A percentile compares a stretch with the other conserved stretches of the same genome.
These are phyloP conservation scores for Singerocomus rubriflavus DNA, from an alignment of 1,284 basidiomycete genomes.

Conservation along the genomic window DNA sequence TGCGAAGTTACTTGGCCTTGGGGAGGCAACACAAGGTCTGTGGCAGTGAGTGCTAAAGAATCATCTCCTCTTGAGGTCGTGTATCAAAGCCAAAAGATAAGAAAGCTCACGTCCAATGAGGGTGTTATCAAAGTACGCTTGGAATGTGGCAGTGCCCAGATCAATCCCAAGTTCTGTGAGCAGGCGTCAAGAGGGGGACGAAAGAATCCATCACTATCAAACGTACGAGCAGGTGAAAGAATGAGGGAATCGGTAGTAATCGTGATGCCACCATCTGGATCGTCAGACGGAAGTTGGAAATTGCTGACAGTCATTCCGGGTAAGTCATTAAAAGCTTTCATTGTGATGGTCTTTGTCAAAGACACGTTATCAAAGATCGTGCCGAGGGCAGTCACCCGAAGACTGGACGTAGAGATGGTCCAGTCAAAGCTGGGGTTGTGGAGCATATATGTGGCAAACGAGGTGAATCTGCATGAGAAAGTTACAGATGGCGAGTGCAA, in stretches of 20 bases:
- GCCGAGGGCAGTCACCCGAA: slow-evolving; percentile 64
- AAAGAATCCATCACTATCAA: background rate
- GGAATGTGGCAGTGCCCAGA: slow-evolving; percentile 67
- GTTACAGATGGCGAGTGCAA: background rate
- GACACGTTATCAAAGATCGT: slow-evolving; percentile 68
- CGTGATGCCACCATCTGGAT: slow-evolving; percentile 66
- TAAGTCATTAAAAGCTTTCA: slow-evolving; percentile 71
- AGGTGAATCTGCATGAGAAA: slow-evolving; percentile 49
- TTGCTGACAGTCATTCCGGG: slow-evolving; percentile 69
- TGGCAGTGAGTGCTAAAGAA: slow-evolving; percentile 46
- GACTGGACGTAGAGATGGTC: slow-evolving; percentile 62
- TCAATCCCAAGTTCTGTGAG: slow-evolving; percentile 65
- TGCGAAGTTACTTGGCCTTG: slow-evolving; percentile 48
- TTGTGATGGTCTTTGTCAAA: slow-evolving; percentile 60
- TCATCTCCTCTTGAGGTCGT: slow-evolving; percentile 2
- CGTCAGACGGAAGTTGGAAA: slow-evolving; percentile 64
- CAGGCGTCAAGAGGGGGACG: background rate
- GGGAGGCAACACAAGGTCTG: slow-evolving; percentile 52
- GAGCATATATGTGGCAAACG: slow-evolving; percentile 64
- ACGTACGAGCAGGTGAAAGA: slow-evolving; percentile 64
- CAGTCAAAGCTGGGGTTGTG: slow-evolving; percentile 68
- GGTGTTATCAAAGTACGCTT: slow-evolving; percentile 54
- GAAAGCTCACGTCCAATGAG: slow-evolving; percentile 52
- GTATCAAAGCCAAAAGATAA: background rate
- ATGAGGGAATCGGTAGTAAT: slow-evolving; percentile 67